A percentile compares a stretch with the other conserved stretches of the same genome.
Conservation (phyloP, 805 yeast genomes). For the Clavispora asparagi region DNA sequence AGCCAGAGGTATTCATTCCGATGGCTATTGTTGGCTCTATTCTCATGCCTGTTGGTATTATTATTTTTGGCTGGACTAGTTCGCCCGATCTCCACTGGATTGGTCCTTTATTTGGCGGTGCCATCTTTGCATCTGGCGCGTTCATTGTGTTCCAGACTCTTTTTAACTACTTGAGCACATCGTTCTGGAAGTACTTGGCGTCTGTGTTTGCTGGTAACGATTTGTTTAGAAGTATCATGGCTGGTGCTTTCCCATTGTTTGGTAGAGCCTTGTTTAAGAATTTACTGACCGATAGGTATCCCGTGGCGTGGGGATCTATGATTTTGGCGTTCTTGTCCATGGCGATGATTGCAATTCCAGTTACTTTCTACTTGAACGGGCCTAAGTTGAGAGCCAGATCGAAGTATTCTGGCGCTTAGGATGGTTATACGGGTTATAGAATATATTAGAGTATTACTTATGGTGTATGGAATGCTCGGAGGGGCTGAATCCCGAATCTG, state of each 20-base stretch:
- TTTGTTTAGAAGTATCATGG: slow-evolving; percentile 45
- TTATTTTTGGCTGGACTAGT: slow-evolving; percentile 21
- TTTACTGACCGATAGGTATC: slow-evolving; percentile 43
- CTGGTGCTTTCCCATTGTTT: slow-evolving; percentile 61
- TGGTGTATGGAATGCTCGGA: too few species aligned
- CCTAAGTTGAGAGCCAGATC: slow-evolving; percentile 12
- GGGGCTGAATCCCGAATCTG: too few species aligned
- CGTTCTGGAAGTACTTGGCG: slow-evolving; percentile 47
- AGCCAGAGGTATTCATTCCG: slow-evolving; percentile 40
- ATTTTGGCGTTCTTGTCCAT: slow-evolving; percentile 15
- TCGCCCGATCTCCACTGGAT: slow-evolving; percentile 17
- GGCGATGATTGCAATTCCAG: slow-evolving; percentile 6
- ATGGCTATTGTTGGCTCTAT: slow-evolving; percentile 19
- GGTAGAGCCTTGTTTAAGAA: slow-evolving; percentile 55
- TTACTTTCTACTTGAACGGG: slow-evolving; percentile 7
- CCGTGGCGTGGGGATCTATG: slow-evolving; percentile 59
- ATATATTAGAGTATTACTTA: too few species aligned
- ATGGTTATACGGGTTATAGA: too few species aligned
- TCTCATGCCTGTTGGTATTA: slow-evolving; percentile 18
- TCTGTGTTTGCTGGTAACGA: slow-evolving; percentile 58
- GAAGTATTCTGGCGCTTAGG: slow-evolving; percentile 3
- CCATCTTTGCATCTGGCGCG: slow-evolving; percentile 18
- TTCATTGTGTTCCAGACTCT: slow-evolving; percentile 48
- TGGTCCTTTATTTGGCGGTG: slow-evolving; percentile 18
- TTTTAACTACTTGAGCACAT: slow-evolving; percentile 44